A percentile compares a stretch with the other conserved stretches of the same genome.
Conservation (phyloP, 192 early-diverging fungal species). For the Coemansia sp. region DNA sequence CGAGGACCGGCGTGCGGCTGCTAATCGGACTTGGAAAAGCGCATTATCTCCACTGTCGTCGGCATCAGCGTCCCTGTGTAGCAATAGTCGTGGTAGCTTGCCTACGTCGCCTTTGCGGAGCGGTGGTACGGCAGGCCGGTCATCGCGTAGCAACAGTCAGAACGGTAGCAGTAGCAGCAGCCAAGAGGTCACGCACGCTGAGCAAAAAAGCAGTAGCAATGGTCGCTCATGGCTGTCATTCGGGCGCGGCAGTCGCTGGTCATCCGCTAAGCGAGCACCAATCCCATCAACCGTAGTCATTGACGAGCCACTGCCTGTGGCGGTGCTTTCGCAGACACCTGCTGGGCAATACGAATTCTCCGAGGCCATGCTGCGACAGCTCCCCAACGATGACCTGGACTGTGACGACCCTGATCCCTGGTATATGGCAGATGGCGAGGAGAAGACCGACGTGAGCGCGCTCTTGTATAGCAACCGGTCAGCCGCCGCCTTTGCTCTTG, state of each 20-base stretch:
- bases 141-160: background rate
- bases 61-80: background rate
- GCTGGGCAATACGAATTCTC: slow-evolving; percentile 47
- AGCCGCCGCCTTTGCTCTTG: slow-evolving; percentile 44
- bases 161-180: background rate
- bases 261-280: background rate
- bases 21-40: background rate
- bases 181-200: background rate
- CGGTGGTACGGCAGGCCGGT: background rate
- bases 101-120: background rate
- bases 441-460: slow-evolving; percentile 39
- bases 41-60: slow-evolving; percentile 8
- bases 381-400: slow-evolving; percentile 14
- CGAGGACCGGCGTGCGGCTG: slow-evolving; percentile 6
- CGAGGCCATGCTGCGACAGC: slow-evolving; percentile 34
- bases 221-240: slow-evolving; percentile 26
- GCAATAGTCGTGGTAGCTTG: slow-evolving; percentile 4
- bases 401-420: slow-evolving; percentile 17
- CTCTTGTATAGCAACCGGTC: slow-evolving; percentile 54
- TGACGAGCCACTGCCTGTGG: slow-evolving; percentile 43
- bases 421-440: slow-evolving; percentile 31
- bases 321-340: slow-evolving; percentile 24
- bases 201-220: slow-evolving; percentile 13
- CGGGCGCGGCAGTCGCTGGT: slow-evolving; percentile 10
- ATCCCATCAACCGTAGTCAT: slow-evolving; percentile 19